These are phyloP conservation scores for Fomitopsis schrenkii DNA, from an alignment of 1,284 basidiomycete species.

Conservation along the genomic window DNA sequence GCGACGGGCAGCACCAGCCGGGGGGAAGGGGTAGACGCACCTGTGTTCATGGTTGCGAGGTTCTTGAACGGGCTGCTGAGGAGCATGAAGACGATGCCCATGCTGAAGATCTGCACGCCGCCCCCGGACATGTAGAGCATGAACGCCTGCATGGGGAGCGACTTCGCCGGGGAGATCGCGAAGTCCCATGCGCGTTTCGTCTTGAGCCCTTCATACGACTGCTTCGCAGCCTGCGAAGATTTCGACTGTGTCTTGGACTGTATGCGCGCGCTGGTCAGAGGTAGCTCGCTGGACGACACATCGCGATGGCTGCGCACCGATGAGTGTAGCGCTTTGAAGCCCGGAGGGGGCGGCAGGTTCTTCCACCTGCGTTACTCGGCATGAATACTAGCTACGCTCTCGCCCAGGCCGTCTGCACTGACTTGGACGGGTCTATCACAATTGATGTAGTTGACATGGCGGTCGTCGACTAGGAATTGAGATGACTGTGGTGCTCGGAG, in stretches of 20 bases:
- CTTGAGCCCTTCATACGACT: conserved; percentile 65
- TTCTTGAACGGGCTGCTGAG: conserved; percentile 81
- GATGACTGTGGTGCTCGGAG: not conserved
- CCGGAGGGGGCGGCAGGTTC: conserved; percentile 12
- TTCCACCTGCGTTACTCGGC: conserved; percentile 9
- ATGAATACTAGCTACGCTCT: conserved; percentile 1
- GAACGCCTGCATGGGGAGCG: conserved; percentile 90
- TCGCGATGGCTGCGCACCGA: not conserved
- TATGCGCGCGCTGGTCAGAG: not conserved
- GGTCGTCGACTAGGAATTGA: not conserved
- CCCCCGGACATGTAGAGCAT: conserved; percentile 97
- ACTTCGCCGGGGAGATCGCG: conserved; percentile 80
- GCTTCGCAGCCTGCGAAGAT: conserved; percentile 27
- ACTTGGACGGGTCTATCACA: conserved; percentile 7
- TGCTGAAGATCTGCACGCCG: conserved; percentile 90
- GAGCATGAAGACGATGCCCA: conserved; percentile 90
- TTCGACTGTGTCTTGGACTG: conserved; percentile 42
- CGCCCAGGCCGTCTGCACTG: conserved; percentile 2
- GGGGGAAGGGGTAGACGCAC: conserved; percentile 37
- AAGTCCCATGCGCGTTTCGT: conserved; percentile 85
- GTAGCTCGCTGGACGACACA: not conserved
- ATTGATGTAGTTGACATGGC: conserved; percentile 5
- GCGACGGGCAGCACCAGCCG: not conserved
- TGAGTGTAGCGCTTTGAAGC: conserved; percentile 3
- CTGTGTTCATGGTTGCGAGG: conserved; percentile 67